Evolutionary conservation across 331 rosid genomes (phyloP).

Genomic region (Pyracantha coccinea): DNA sequence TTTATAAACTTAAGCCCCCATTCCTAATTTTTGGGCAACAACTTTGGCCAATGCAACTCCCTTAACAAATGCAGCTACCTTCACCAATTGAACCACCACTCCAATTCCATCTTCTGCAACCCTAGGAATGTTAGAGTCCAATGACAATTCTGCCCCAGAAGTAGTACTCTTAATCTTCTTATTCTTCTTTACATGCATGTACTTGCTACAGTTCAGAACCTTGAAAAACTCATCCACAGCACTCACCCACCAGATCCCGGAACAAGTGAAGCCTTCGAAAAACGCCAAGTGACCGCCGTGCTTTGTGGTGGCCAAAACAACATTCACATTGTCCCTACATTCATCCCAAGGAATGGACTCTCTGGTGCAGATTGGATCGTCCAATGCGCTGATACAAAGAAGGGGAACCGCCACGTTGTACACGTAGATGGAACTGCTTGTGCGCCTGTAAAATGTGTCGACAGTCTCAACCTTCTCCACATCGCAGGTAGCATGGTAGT

Average conservation of each 20-base stretch:
- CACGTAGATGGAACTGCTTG: slow-evolving; percentile 59
- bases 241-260: slow-evolving; percentile 82
- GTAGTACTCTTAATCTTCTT: slow-evolving; percentile 18
- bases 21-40: background rate
- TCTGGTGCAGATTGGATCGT: slow-evolving; percentile 78
- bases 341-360: slow-evolving; percentile 99
- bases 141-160: slow-evolving; percentile 1
- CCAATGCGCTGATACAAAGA: slow-evolving; percentile 83
- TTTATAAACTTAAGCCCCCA: background rate
- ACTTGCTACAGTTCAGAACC: slow-evolving; percentile 48
- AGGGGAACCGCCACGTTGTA: slow-evolving; percentile 69
- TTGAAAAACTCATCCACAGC: slow-evolving; percentile 56
- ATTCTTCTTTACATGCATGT: slow-evolving; percentile 44
- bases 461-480: slow-evolving; percentile 82
- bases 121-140: slow-evolving; percentile 43
- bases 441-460: slow-evolving; percentile 74
- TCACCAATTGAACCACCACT: background rate
- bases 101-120: background rate
- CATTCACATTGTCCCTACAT: slow-evolving; percentile 70
- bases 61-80: background rate
- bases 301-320: slow-evolving; percentile 63
- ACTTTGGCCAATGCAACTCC: background rate
- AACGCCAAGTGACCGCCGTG: slow-evolving; percentile 83
- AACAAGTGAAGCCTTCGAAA: slow-evolving; percentile 73
- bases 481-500: slow-evolving; percentile 71